Percentiles rank a stretch among this genome's conserved stretches.
Evolutionary conservation across 306 rosid species (phyloP).

Genomic region (Castanea sativa): DNA sequence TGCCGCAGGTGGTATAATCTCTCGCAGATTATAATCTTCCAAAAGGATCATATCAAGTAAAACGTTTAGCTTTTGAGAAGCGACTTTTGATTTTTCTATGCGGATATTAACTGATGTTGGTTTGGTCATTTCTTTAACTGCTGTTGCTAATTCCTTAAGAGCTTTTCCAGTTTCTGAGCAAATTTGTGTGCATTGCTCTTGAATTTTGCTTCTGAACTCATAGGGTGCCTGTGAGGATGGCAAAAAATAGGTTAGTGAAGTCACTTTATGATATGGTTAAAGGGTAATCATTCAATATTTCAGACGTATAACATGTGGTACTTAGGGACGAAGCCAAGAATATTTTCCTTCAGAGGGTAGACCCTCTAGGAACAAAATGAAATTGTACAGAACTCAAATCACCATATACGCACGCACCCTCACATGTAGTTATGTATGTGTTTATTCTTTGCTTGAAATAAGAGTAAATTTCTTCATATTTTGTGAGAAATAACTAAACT

Average conservation of each 20-base stretch:
- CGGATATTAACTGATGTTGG: slow-evolving; percentile 25
- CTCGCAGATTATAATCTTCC: background rate
- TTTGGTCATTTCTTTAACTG: slow-evolving; percentile 28
- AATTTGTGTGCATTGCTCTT: slow-evolving; percentile 38
- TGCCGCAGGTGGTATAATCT: slow-evolving; percentile 3
- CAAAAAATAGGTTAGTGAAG: background rate
- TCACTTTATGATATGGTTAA: too few relatives aligned
- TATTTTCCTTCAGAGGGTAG: too few relatives aligned
- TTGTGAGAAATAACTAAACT: too few relatives aligned
- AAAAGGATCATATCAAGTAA: background rate
- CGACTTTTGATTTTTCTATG: slow-evolving; percentile 26
- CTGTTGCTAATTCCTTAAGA: slow-evolving; percentile 2
- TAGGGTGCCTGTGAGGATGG: slow-evolving; percentile 14
- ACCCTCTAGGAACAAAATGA: too few relatives aligned
- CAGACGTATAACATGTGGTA: too few relatives aligned
- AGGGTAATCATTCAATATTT: too few relatives aligned
- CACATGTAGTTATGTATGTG: too few relatives aligned
- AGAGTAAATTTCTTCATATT: too few relatives aligned
- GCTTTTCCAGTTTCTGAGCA: slow-evolving; percentile 35
- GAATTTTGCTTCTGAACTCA: slow-evolving; percentile 28
- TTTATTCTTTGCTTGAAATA: too few relatives aligned
- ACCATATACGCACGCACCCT: too few relatives aligned
- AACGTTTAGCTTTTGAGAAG: slow-evolving; percentile 23
- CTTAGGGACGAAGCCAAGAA: too few relatives aligned
- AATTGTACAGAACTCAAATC: too few relatives aligned